Conservation (phyloP, 768 basidiomycete species). For the Mycena rebaudengoi region DNA sequence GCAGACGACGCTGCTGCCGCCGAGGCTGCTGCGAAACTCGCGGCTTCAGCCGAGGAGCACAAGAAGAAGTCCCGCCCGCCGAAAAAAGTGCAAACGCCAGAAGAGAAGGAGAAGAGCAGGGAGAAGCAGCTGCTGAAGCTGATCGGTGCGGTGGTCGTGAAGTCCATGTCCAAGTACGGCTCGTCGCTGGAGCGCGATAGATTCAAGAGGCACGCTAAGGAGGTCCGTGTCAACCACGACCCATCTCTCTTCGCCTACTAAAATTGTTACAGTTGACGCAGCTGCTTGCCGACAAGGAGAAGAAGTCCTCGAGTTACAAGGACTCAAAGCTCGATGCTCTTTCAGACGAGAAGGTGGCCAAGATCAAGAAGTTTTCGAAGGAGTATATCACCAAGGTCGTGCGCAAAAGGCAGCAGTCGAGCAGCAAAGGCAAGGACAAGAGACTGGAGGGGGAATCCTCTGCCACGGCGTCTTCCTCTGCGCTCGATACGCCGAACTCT, state of each 20-base stretch:
- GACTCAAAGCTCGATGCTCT: constrained; percentile 78
- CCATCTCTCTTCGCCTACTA: neutral
- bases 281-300: constrained; percentile 93
- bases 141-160: constrained; percentile 90
- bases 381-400: constrained; percentile 88
- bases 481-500: constrained; percentile 52
- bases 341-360: constrained; percentile 85
- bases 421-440: constrained; percentile 41
- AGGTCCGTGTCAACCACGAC: constrained; percentile 59
- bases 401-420: constrained; percentile 67
- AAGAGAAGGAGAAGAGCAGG: constrained; percentile 73
- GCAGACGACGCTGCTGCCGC: constrained; percentile 36
- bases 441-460: constrained; percentile 36
- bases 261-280: constrained; percentile 73
- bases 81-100: constrained; percentile 55
- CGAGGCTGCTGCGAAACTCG: constrained; percentile 34
- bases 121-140: constrained; percentile 87
- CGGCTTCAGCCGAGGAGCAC: constrained; percentile 27
- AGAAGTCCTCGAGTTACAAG: constrained; percentile 83
- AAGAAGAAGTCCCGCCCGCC: constrained; percentile 43
- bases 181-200: constrained; percentile 76
- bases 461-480: constrained; percentile 45
- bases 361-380: constrained; percentile 89
- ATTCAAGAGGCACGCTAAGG: constrained; percentile 96
- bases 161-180: constrained; percentile 90